Evolutionary conservation across 495 filamentous ascomycete species (phyloP).

Genomic region (Penicillium desertorum): DNA sequence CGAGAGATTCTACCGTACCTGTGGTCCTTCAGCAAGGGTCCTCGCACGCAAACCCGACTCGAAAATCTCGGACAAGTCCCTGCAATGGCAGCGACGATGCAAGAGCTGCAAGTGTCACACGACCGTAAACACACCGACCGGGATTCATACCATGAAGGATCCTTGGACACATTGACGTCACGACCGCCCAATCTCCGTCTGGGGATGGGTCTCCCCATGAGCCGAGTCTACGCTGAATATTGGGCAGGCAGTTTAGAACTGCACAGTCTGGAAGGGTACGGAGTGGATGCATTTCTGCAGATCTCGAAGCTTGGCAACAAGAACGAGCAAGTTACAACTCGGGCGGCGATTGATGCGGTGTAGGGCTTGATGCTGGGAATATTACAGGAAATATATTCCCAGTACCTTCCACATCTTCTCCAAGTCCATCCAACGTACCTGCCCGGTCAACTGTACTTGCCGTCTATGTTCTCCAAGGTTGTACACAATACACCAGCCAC

Average conservation of each 20-base stretch:
- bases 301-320: constrained; percentile 98
- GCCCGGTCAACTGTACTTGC: not conserved
- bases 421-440: constrained; percentile 6
- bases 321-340: constrained; percentile 90
- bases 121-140: constrained; percentile 33
- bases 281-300: constrained; percentile 95
- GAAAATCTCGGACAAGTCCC: constrained; percentile 85
- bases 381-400: constrained; percentile 13
- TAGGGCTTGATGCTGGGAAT: constrained; percentile 38
- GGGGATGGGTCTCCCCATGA: constrained; percentile 93
- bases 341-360: constrained; percentile 86
- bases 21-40: constrained; percentile 95
- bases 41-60: constrained; percentile 67
- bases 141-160: constrained; percentile 53
- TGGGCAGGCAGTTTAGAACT: constrained; percentile 94
- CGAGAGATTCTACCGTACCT: constrained; percentile 81
- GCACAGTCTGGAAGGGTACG: constrained; percentile 93
- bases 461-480: not conserved
- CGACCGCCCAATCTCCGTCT: constrained; percentile 84
- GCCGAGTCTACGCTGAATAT: constrained; percentile 94
- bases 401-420: constrained; percentile 3
- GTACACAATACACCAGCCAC: constrained; percentile 3
- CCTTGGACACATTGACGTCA: constrained; percentile 72
- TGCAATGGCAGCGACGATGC: constrained; percentile 90
- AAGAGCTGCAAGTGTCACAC: constrained; percentile 62